phyloP scores from a whole-genome alignment of 805 yeast species.

The Yamadazyma sp. region DNA sequence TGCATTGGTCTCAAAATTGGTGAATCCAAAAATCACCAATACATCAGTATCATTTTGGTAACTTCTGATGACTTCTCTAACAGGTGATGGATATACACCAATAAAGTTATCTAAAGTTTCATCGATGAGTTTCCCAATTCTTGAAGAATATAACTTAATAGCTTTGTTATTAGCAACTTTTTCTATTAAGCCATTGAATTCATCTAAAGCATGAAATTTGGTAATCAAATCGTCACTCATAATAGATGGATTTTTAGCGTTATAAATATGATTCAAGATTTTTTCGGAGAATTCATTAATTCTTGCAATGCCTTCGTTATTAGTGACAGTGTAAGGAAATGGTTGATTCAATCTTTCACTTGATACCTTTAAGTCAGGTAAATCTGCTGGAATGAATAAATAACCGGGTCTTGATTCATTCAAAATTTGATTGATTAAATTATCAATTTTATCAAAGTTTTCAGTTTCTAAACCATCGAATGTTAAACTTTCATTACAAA shows the following conservation, averaged over 20 bases:
- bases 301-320: constrained; percentile 8
- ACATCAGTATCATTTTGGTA: constrained; percentile 56
- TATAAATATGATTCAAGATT: constrained; percentile 51
- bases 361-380: constrained; percentile 43
- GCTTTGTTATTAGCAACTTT: constrained; percentile 30
- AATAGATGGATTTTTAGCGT: constrained; percentile 57
- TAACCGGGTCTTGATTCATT: constrained; percentile 75
- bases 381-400: constrained; percentile 70
- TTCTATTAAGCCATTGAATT: constrained; percentile 49
- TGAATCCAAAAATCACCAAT: constrained; percentile 67
- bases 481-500: constrained; percentile 41
- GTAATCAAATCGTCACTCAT: constrained; percentile 70
- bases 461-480: constrained; percentile 15
- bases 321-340: constrained; percentile 8
- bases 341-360: constrained; percentile 18
- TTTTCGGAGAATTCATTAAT: constrained; percentile 21
- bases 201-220: constrained; percentile 49
- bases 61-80: constrained; percentile 15
- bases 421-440: constrained; percentile 54
- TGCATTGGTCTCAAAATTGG: constrained; percentile 33
- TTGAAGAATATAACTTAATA: constrained; percentile 51
- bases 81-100: constrained; percentile 57
- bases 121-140: constrained; percentile 71
- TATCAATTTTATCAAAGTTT: constrained; percentile 58
- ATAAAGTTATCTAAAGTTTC: constrained; percentile 63